These are phyloP conservation scores for Neoscytalidium dimidiatum DNA, from an alignment of 2,329 filamentous ascomycete genomes.

Conservation along the genomic window DNA sequence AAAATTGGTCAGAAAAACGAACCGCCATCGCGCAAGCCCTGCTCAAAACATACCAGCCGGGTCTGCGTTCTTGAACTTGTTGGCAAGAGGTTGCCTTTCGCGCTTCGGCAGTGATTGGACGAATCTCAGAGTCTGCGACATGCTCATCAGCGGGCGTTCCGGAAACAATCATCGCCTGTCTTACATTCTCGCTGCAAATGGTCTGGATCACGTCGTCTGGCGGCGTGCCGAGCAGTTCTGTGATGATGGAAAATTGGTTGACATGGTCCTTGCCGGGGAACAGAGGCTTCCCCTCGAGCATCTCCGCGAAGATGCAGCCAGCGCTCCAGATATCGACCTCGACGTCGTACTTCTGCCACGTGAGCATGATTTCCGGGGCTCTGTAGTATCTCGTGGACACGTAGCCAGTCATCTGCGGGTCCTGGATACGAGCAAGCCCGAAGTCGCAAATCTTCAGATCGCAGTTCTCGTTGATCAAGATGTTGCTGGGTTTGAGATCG, in stretches of 20 bases:
- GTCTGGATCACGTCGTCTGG: conserved; percentile 98
- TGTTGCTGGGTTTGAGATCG: conserved; percentile 97
- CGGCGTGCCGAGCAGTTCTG: conserved; percentile 91
- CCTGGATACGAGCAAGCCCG: conserved; percentile 93
- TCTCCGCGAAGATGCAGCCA: conserved; percentile 98
- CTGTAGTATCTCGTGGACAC: conserved; percentile 98
- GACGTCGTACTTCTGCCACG: conserved; percentile 99
- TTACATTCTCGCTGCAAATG: conserved; percentile 95
- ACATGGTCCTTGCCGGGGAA: conserved; percentile 99
- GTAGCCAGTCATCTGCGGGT: conserved; percentile 99
- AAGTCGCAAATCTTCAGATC: conserved; percentile 99
- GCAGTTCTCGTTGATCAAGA: conserved; percentile 99
- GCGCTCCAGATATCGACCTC: conserved; percentile 99
- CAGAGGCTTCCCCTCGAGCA: conserved; percentile 96
- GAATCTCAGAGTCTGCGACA: conserved; percentile 80
- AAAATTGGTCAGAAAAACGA: not conserved
- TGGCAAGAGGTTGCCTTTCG: conserved; percentile 78
- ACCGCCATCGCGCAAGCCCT: not conserved
- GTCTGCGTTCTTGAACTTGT: conserved; percentile 97
- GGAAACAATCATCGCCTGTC: conserved; percentile 32
- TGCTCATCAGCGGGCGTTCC: conserved; percentile 25
- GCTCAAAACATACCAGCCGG: conserved; percentile 64
- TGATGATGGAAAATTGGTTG: conserved; percentile 99
- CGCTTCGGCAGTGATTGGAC: conserved; percentile 96
- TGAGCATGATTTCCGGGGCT: conserved; percentile 99